These are phyloP conservation scores for Dactylellina cionopaga DNA, from an alignment of 2,329 filamentous ascomycete species.

Conservation along the genomic window DNA sequence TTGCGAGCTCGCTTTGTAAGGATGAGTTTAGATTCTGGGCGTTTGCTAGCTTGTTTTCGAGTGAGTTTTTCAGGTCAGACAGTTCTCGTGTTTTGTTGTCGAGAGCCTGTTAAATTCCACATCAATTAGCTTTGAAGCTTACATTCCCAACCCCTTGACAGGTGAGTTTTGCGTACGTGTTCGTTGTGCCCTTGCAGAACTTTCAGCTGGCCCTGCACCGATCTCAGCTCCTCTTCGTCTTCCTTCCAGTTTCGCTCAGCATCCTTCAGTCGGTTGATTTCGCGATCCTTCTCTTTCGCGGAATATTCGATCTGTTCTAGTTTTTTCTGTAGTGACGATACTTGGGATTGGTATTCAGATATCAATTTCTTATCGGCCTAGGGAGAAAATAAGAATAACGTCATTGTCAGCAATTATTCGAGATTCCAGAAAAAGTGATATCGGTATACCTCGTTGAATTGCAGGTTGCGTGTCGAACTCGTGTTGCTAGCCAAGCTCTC, in stretches of 20 bases:
- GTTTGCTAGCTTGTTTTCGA: constrained; percentile 79
- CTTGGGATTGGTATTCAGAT: constrained; percentile 80
- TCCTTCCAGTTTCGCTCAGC: constrained; percentile 64
- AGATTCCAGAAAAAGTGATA: no score
- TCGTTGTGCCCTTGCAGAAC: constrained; percentile 30
- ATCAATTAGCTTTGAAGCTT: not conserved
- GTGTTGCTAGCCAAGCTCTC: constrained; percentile 63
- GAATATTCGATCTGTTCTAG: constrained; percentile 75
- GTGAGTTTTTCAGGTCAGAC: constrained; percentile 71
- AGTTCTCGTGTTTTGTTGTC: constrained; percentile 65
- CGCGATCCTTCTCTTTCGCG: constrained; percentile 76
- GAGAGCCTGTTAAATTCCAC: constrained; percentile 22
- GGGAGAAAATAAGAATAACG: constrained; percentile 58
- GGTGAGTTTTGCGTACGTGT: no score
- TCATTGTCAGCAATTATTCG: constrained; percentile 59
- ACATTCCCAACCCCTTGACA: not conserved
- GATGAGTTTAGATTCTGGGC: constrained; percentile 81
- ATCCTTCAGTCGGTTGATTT: constrained; percentile 71
- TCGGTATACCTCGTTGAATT: constrained; percentile 60
- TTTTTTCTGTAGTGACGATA: constrained; percentile 78
- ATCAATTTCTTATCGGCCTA: constrained; percentile 76
- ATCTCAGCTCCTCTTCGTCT: constrained; percentile 62
- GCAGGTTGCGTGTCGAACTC: constrained; percentile 61
- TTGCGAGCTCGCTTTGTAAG: constrained; percentile 80
- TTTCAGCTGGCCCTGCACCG: constrained; percentile 22